Conservation (phyloP, 2,329 filamentous ascomycete species). For the Monascus ruber region DNA sequence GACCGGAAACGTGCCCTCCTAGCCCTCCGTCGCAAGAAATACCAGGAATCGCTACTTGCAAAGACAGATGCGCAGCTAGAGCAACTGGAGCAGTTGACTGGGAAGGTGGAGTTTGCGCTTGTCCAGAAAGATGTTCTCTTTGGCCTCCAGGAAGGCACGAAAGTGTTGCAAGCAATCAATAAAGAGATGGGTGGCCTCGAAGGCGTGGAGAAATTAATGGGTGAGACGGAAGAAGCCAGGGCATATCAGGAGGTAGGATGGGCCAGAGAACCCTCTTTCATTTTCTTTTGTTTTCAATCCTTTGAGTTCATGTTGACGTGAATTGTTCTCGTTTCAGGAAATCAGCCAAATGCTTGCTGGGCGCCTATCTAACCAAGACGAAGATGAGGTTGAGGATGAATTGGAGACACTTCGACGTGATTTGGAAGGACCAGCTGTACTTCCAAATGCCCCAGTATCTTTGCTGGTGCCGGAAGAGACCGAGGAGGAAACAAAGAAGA, state of each 20-base stretch:
- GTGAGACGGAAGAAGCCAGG: slow-evolving; percentile 77
- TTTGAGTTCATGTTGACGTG: slow-evolving; percentile 2
- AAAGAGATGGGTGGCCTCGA: slow-evolving; percentile 93
- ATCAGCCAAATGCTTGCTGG: slow-evolving; percentile 83
- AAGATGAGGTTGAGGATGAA: slow-evolving; percentile 96
- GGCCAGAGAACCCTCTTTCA: slow-evolving; percentile 2
- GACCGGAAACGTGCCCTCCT: slow-evolving; percentile 75
- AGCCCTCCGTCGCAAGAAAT: slow-evolving; percentile 88
- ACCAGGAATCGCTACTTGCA: slow-evolving; percentile 77
- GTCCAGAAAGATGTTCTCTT: slow-evolving; percentile 96
- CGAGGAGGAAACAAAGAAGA: slow-evolving; percentile 17
- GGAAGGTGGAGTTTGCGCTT: slow-evolving; percentile 85
- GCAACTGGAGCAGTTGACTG: slow-evolving; percentile 78
- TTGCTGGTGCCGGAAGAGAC: slow-evolving; percentile 15
- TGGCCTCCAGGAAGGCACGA: slow-evolving; percentile 82
- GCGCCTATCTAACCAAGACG: slow-evolving; percentile 84
- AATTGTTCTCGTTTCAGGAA: slow-evolving; percentile 47
- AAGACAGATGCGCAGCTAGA: slow-evolving; percentile 93
- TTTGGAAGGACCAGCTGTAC: slow-evolving; percentile 26
- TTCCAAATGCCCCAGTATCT: slow-evolving; percentile 30
- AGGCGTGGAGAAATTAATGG: slow-evolving; percentile 88
- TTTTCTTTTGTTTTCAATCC: background rate
- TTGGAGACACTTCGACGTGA: slow-evolving; percentile 68
- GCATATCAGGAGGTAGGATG: slow-evolving; percentile 70
- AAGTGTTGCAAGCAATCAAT: slow-evolving; percentile 81